Evolutionary conservation across 2,329 filamentous ascomycete species (phyloP).

Genomic region (Keithomyces neogunnii): DNA sequence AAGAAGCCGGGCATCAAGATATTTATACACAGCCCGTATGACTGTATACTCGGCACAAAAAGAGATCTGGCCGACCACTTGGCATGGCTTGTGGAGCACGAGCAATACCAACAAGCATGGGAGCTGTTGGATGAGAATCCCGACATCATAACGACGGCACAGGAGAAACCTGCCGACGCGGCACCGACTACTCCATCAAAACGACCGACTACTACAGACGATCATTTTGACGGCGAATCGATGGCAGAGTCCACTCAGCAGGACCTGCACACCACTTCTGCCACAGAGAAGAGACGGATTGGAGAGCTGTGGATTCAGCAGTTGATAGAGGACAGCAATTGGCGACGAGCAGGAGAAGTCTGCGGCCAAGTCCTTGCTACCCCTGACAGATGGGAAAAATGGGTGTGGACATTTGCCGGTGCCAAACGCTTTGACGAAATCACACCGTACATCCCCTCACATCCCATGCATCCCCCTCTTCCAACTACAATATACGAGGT

Average conservation of each 20-base stretch:
- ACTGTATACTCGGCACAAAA: conserved; percentile 88
- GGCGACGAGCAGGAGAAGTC: conserved; percentile 68
- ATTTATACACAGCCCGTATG: conserved; percentile 93
- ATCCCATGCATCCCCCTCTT: conserved; percentile 69
- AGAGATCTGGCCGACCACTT: conserved; percentile 81
- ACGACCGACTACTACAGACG: conserved; percentile 34
- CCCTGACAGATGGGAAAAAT: conserved; percentile 83
- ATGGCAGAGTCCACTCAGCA: conserved; percentile 49
- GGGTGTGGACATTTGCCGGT: conserved; percentile 87
- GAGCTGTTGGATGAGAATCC: conserved; percentile 82
- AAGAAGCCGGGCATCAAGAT: conserved; percentile 58
- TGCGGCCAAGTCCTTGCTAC: conserved; percentile 77
- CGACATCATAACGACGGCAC: conserved; percentile 47
- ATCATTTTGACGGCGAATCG: conserved; percentile 66
- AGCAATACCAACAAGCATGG: conserved; percentile 81
- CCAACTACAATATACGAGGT: conserved; percentile 81
- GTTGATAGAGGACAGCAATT: conserved; percentile 65
- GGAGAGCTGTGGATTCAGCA: conserved; percentile 92
- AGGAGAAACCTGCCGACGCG: conserved; percentile 31
- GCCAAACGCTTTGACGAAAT: conserved; percentile 86
- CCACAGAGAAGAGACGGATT: conserved; percentile 82
- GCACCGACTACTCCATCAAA: conserved; percentile 32
- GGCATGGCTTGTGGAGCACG: conserved; percentile 73
- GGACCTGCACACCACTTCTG: conserved; percentile 54
- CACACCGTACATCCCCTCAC: conserved; percentile 69